Conservation (phyloP, 208 protist species). For the Wallacemonas sp. region DNA sequence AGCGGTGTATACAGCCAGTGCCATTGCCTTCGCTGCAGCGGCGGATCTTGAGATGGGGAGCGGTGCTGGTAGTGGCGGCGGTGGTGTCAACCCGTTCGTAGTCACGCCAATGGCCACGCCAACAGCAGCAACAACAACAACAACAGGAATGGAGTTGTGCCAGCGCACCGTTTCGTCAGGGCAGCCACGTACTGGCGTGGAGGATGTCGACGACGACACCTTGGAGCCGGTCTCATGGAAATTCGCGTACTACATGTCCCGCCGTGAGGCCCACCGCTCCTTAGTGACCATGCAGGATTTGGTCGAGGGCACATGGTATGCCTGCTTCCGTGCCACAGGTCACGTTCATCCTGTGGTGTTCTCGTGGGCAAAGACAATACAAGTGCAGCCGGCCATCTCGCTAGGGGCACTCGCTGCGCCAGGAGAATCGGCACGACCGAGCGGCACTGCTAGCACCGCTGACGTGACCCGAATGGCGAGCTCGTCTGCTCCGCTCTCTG, state of each 20-base stretch:
- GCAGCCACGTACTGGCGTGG: too few relatives aligned
- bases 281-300: constrained; percentile 60
- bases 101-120: neutral
- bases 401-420: neutral
- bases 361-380: constrained; percentile 28
- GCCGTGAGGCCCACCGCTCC: constrained; percentile 46
- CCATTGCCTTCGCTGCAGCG: neutral
- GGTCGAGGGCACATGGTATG: constrained; percentile 53
- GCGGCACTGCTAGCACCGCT: too few relatives aligned
- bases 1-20: constrained; percentile 5
- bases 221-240: constrained; percentile 81
- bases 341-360: constrained; percentile 55
- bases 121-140: constrained; percentile 4
- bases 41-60: neutral
- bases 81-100: neutral
- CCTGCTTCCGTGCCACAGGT: constrained; percentile 61
- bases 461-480: too few relatives aligned
- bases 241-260: constrained; percentile 87
- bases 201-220: constrained; percentile 33
- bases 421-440: too few relatives aligned
- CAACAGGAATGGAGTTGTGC: constrained; percentile 6
- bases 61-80: neutral
- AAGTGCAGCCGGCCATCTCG: constrained; percentile 37
- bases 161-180: too few relatives aligned
- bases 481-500: too few relatives aligned